phyloP scores from a whole-genome alignment of 352 stramenopile species.

The Achlya hypogyna region DNA sequence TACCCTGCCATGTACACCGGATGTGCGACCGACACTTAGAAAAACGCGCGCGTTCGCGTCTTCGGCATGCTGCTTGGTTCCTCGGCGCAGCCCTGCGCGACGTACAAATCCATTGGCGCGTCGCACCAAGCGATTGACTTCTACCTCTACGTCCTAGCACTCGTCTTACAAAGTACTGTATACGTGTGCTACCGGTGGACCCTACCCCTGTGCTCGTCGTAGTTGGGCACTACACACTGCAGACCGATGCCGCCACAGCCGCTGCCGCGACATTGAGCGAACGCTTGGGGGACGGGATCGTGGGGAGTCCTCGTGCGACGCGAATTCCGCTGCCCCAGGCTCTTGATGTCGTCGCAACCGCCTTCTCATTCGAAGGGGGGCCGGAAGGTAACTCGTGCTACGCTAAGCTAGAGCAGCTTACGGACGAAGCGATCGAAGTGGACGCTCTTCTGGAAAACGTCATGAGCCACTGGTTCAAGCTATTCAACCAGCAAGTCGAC shows the following conservation, averaged over 20 bases:
- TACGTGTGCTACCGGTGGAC: too few species aligned
- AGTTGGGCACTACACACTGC: slow-evolving; percentile 14
- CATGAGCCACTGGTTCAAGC: slow-evolving; percentile 67
- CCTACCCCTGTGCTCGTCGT: background rate
- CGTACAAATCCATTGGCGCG: slow-evolving; percentile 26
- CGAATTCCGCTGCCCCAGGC: slow-evolving; percentile 6
- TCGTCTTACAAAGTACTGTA: slow-evolving; percentile 60
- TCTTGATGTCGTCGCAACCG: background rate
- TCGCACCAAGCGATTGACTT: slow-evolving; percentile 72
- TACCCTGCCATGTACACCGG: slow-evolving; percentile 18
- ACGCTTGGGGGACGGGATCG: slow-evolving; percentile 61
- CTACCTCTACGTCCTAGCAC: slow-evolving; percentile 61
- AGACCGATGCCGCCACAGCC: slow-evolving; percentile 31
- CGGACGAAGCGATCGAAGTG: slow-evolving; percentile 43
- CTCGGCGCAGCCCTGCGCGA: slow-evolving; percentile 53
- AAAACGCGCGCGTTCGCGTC: slow-evolving; percentile 53
- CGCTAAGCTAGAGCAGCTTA: slow-evolving; percentile 57
- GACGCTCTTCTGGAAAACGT: slow-evolving; percentile 65
- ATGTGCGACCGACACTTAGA: slow-evolving; percentile 21
- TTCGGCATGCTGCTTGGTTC: slow-evolving; percentile 66
- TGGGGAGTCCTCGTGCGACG: slow-evolving; percentile 23
- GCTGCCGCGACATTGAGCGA: slow-evolving; percentile 54
- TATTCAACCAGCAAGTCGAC: slow-evolving; percentile 68
- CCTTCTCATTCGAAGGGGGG: slow-evolving; percentile 9
- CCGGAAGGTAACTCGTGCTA: background rate